Conservation (phyloP, 169 alveolate genomes). For the Perkinsus chesapeaki region DNA sequence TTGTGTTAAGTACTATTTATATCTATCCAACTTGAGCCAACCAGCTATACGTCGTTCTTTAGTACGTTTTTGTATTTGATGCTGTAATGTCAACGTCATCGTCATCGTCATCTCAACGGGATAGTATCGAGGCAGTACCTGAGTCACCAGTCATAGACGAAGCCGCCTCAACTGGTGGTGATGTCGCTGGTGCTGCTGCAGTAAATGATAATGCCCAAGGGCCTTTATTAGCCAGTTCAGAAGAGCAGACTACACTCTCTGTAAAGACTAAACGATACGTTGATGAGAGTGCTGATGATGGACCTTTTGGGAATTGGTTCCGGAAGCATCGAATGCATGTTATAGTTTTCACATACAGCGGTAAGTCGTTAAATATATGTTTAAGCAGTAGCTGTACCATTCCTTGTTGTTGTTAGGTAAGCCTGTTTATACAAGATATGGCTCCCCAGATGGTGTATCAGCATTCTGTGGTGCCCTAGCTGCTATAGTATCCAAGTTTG, state of each 20-base stretch:
- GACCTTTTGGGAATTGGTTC: neutral
- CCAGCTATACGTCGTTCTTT: too few species aligned
- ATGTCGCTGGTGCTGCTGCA: too few species aligned
- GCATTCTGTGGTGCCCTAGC: neutral
- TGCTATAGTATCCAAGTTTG: slow-evolving; percentile 2
- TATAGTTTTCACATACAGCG: slow-evolving; percentile 3
- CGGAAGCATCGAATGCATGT: slow-evolving; percentile 11
- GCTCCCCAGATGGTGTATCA: neutral
- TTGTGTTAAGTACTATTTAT: too few species aligned
- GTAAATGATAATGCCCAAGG: neutral
- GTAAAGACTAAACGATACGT: neutral
- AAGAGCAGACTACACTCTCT: neutral
- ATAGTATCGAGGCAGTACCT: too few species aligned
- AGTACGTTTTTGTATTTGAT: too few species aligned
- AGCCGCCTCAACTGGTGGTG: too few species aligned
- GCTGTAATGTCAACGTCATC: too few species aligned
- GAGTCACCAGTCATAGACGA: too few species aligned
- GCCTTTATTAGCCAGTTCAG: neutral
- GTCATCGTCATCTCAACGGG: too few species aligned
- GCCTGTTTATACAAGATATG: slow-evolving; percentile 7
- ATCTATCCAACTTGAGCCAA: too few species aligned
- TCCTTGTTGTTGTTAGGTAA: neutral
- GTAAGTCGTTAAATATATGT: neutral
- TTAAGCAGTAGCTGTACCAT: neutral
- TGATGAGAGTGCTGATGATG: neutral